A percentile compares a stretch with the other conserved stretches of the same genome.
These are phyloP conservation scores for Populus alba DNA, from an alignment of 345 rosid species.

Conservation along the genomic window DNA sequence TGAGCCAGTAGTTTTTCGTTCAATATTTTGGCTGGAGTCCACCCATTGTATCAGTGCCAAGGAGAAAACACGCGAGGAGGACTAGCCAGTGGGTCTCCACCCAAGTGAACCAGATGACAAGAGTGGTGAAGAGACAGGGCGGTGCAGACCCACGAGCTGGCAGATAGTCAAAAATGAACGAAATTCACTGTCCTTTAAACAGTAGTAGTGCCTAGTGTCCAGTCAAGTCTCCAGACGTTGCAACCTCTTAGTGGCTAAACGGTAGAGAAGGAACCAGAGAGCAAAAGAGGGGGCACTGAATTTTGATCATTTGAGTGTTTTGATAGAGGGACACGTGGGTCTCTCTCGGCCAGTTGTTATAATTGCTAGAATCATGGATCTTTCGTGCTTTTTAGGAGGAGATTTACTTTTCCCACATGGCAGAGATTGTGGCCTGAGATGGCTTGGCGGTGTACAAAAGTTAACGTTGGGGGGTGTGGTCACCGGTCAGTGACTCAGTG, in stretches of 20 bases:
- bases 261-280: not conserved
- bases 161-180: not conserved
- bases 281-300: not conserved
- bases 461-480: not conserved
- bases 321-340: slow-evolving; percentile 4
- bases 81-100: not conserved
- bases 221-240: not conserved
- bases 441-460: not conserved
- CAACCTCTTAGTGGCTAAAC: not conserved
- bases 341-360: not conserved
- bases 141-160: not conserved
- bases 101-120: not conserved
- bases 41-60: not conserved
- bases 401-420: not conserved
- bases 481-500: not conserved
- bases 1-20: no score
- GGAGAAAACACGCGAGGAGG: not conserved
- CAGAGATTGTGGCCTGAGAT: not conserved
- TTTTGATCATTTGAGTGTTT: not conserved
- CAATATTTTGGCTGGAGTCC: no score
- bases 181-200: not conserved
- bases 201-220: not conserved
- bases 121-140: not conserved
- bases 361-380: not conserved
- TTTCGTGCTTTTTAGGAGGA: not conserved